Evolutionary conservation across 257 asterid species (phyloP).

Genomic region (Mentha longifolia): DNA sequence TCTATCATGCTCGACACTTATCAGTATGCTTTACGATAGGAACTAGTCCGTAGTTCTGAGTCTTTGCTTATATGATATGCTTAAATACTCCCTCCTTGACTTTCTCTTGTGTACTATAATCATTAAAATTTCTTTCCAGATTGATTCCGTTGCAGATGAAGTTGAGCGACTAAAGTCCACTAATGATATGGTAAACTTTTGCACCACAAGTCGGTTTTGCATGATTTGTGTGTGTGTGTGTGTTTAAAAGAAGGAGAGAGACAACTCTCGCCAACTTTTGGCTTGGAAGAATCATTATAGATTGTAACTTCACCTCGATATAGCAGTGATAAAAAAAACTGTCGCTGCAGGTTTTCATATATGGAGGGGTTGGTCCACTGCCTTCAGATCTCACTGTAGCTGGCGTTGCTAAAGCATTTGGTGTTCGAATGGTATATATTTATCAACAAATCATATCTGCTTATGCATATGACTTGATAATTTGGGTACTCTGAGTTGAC

Average conservation of each 20-base stretch:
- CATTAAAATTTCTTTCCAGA: slow-evolving; percentile 45
- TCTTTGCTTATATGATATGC: not conserved
- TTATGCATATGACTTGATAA: not conserved
- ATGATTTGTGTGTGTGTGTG: not conserved
- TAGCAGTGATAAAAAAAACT: not conserved
- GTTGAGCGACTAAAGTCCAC: slow-evolving; percentile 74
- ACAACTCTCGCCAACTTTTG: not conserved
- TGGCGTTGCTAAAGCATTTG: slow-evolving; percentile 97
- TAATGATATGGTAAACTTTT: slow-evolving; percentile 69
- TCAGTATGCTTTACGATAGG: not conserved
- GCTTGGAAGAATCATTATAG: not conserved
- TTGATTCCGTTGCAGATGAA: slow-evolving; percentile 95
- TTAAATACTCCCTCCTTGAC: slow-evolving; percentile 17
- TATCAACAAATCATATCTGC: not conserved
- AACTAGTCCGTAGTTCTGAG: not conserved
- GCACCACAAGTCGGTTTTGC: not conserved
- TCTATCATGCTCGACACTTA: slow-evolving; percentile 13
- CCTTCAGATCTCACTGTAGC: slow-evolving; percentile 90
- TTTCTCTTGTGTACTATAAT: slow-evolving; percentile 6
- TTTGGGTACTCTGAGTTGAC: not conserved
- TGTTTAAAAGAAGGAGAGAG: not conserved
- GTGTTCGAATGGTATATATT: slow-evolving; percentile 75
- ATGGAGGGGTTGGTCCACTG: slow-evolving; percentile 93
- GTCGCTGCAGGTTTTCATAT: slow-evolving; percentile 75
- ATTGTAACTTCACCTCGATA: not conserved